Evolutionary conservation across 2,329 filamentous ascomycete species (phyloP), one percentile per base, ranked within the genome.

Genomic region (Neonectria coccinea): DNA sequence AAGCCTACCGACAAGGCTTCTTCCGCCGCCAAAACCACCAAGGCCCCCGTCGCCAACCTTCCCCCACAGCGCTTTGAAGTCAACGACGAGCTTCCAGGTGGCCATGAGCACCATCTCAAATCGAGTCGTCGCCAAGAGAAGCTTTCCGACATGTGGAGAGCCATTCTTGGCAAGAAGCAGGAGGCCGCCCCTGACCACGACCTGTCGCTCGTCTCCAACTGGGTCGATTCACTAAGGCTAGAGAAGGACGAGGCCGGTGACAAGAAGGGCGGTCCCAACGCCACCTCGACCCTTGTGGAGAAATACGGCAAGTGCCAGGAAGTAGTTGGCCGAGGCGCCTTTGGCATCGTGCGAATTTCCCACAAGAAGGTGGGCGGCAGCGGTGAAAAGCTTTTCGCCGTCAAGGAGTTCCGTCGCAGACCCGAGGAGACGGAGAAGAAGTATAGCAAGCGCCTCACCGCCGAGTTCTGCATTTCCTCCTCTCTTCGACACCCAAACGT

Each of bases 301-400:
- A 98, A 98, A 78, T 99, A 99, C 77, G 96, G 96, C 73, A 98
- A 98, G 81, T 98, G 96, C 77, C 95, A 98, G 77, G 96, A 99
- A 79, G 90, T 99, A 36, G 93, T 99, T 25, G 96, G 96, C 20
- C 93, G 95, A 41, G 96, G 96, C 66, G 96, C 96, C 45, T 99
- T 99, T 79, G 96, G 96, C 62, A 97, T 99, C 68, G 96, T 99
- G 69, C 89, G 96, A 66, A 97, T 98, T 79, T 97, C 95, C 16
- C 96, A 98, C 87, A 99, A 99, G 82, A 91, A 93, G 66, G 87
- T 97, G 65, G 92, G 93, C 14, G 92, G 90, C 74, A 90, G 87
- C 73, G 89, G 87, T 72, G 96, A 98, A 81, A 94, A 97, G 81
- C 86, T 99, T 10, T 99, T 96, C 76, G 96, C 96, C 41, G 95